Evolutionary conservation across 257 asterid genomes (phyloP).

Genomic region (Penstemon barbatus): DNA sequence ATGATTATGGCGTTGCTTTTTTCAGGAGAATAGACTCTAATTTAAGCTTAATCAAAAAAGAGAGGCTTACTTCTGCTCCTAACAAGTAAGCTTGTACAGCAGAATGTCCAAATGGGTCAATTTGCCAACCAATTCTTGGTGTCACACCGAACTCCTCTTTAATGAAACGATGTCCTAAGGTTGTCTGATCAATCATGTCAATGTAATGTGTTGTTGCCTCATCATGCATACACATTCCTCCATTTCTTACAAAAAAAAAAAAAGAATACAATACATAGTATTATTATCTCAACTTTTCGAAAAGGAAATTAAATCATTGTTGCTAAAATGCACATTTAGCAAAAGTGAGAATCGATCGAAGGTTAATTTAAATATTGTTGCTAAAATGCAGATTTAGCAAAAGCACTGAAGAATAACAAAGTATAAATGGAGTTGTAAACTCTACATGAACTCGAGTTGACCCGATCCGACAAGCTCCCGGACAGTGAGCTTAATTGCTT

Average conservation of each 20-base stretch:
- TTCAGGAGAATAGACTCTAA: conserved; percentile 7
- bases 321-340: not conserved
- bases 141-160: conserved; percentile 43
- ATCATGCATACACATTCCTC: conserved; percentile 59
- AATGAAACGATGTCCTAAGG: conserved; percentile 42
- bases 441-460: conserved; percentile 47
- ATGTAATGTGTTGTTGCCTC: conserved; percentile 53
- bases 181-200: conserved; percentile 56
- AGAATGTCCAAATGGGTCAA: conserved; percentile 59
- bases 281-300: not conserved
- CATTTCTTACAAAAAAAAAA: conserved; percentile 35
- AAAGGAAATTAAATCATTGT: too few relatives aligned
- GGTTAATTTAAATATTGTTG: not conserved
- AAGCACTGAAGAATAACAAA: too few relatives aligned
- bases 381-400: not conserved
- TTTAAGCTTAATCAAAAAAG: not conserved
- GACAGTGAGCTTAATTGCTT: conserved; percentile 27
- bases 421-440: too few relatives aligned
- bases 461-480: conserved; percentile 44
- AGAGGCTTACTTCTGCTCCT: conserved; percentile 44
- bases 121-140: conserved; percentile 53
- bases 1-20: conserved; percentile 10
- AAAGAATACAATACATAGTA: not conserved
- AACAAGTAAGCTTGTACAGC: conserved; percentile 52
- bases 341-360: not conserved